Evolutionary conservation across 192 early-diverging fungal species (phyloP), one percentile per base, ranked within the genome.

Genomic region (Coemansia sp.): DNA sequence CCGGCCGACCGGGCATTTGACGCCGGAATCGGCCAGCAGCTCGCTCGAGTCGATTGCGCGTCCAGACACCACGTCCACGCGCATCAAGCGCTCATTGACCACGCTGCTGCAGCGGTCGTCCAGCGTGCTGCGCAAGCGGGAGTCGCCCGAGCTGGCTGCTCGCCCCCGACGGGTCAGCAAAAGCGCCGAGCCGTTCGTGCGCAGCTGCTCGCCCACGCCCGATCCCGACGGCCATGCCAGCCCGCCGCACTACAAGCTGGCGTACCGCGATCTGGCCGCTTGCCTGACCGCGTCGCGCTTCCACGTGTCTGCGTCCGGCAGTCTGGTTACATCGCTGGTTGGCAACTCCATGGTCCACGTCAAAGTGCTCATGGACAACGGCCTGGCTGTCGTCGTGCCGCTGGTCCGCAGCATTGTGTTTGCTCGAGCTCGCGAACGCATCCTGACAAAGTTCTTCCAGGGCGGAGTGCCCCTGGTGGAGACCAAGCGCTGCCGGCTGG

Each of bases 301-400:
- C 49, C 51, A 38, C 11, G 50, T 69, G 36, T 38, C 55, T 23
- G 20, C 47, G 11, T 39, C 39, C 10, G 66, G 63, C 36, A 36
- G 49, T 12, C 57, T 60, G 14, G 41, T 70, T 0, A 63, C 67
- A 32, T 53, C 67, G 28, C 67, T 77, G 12, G 53, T 77, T n/a
- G 60, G 74, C 32, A 69, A 69, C 57, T 77, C 74, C 9, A 77
- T 70, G 62, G 50, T 77, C 4, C 74, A 70, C 42, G 49, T 77
- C 45, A 77, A 77, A 45, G 74, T 70, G 3, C 15, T 77, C 23
- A 53, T 77, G 67, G 67, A 70, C 49, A 42, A 39, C 3, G 38
- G 39, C 6, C 66, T 39, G 15, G 42, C 43, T 3, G 54, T 70
- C 3, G 53, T 77, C 9, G 52, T 77, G 46, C 60, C 74, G 9